A percentile compares a stretch with the other conserved stretches of the same genome.
phyloP scores from a whole-genome alignment of 148 eudicot species.

The Rhododendron molle region DNA sequence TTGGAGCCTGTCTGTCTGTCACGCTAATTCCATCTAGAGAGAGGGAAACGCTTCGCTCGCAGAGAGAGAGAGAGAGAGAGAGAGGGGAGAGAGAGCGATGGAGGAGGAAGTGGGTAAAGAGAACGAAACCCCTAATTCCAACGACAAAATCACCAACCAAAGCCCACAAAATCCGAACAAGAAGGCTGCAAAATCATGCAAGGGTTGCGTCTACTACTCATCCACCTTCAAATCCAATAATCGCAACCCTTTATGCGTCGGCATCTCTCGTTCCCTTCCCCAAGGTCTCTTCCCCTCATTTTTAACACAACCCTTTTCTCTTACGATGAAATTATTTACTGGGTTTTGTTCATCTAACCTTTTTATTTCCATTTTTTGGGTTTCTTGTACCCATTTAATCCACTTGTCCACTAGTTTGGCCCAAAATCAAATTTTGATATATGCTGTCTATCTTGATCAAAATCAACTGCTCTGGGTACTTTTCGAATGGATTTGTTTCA shows the following conservation, averaged over 20 bases:
- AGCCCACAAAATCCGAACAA: background rate
- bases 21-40: background rate
- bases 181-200: conserved; percentile 60
- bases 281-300: conserved; percentile 35
- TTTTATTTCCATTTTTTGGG: background rate
- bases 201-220: conserved; percentile 73
- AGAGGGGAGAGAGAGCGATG: background rate
- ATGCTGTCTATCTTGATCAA: background rate
- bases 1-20: background rate
- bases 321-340: background rate
- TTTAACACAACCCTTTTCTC: background rate
- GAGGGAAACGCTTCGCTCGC: background rate
- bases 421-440: background rate
- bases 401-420: background rate
- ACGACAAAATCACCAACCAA: background rate
- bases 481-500: background rate
- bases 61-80: background rate
- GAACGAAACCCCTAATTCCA: conserved; percentile 1
- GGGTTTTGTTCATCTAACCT: background rate
- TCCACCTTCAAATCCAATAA: conserved; percentile 63
- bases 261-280: conserved; percentile 66
- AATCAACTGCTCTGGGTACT: background rate
- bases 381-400: background rate
- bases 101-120: conserved; percentile 9
- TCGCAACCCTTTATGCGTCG: conserved; percentile 73